A percentile compares a stretch with the other conserved stretches of the same genome.
Conservation (phyloP, 441 rosid species). For the Raphanus hybrid region DNA sequence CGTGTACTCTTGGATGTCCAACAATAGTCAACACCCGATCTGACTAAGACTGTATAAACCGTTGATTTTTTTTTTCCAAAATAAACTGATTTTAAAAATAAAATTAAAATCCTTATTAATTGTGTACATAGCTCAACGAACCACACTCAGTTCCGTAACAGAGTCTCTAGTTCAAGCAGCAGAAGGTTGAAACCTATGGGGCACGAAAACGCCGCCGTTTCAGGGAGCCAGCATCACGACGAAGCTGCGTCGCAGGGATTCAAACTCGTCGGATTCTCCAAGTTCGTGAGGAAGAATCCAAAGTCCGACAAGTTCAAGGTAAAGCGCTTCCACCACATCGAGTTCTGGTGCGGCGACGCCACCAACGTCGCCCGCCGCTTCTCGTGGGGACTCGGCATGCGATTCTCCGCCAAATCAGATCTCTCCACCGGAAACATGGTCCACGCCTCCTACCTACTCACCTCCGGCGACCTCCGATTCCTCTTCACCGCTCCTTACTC, state of each 20-base stretch:
- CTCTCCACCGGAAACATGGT: slow-evolving; percentile 83
- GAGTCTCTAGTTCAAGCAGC: not conserved
- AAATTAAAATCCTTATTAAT: not conserved
- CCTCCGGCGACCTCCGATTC: slow-evolving; percentile 78
- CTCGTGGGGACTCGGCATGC: slow-evolving; percentile 93
- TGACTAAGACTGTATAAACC: not conserved
- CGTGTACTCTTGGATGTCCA: not conserved
- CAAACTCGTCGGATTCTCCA: slow-evolving; percentile 69
- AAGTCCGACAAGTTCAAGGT: slow-evolving; percentile 74
- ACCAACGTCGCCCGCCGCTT: slow-evolving; percentile 78
- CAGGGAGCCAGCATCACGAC: not conserved
- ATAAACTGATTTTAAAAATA: not conserved
- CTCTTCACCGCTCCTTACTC: slow-evolving; percentile 92
- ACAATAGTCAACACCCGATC: not conserved
- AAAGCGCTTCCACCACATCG: slow-evolving; percentile 77
- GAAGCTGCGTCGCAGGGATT: slow-evolving; percentile 35
- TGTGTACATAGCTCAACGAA: slow-evolving; percentile 14
- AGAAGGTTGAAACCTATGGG: slow-evolving; percentile 30
- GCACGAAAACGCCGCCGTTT: slow-evolving; percentile 21
- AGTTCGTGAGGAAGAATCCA: slow-evolving; percentile 69
- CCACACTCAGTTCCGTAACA: slow-evolving; percentile 5
- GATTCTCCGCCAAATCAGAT: slow-evolving; percentile 74
- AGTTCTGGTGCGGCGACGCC: slow-evolving; percentile 89
- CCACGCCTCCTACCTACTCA: slow-evolving; percentile 80
- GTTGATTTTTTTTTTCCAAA: not conserved